Conservation (phyloP, 208 protist species). For the Leishmania braziliensis region DNA sequence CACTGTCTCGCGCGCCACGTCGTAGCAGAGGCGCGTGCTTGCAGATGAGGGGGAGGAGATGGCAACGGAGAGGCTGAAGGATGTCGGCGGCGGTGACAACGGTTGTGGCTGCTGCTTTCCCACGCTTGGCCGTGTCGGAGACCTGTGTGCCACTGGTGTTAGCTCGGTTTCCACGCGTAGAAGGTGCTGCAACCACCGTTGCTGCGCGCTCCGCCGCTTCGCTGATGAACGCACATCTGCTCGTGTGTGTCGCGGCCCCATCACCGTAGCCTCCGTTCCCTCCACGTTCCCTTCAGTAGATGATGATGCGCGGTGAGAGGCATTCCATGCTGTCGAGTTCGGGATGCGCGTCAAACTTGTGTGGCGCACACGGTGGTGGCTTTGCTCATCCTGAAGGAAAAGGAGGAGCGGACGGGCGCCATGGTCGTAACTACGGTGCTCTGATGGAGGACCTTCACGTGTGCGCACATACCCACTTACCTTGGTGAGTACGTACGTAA, state of each 20-base stretch:
- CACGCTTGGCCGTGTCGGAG: neutral
- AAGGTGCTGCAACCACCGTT: conserved; percentile 8
- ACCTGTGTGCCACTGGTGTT: neutral
- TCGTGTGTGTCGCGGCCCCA: neutral
- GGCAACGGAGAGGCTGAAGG: conserved; percentile 20
- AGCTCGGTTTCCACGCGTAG: conserved; percentile 12
- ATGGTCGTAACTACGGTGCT: neutral
- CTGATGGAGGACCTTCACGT: neutral
- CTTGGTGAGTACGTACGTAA: neutral
- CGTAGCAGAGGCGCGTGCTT: conserved; percentile 22
- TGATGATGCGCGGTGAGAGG: neutral
- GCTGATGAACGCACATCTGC: neutral
- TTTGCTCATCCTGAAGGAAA: neutral
- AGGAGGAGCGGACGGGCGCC: neutral
- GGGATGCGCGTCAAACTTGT: too few species aligned
- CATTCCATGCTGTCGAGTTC: neutral
- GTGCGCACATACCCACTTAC: neutral
- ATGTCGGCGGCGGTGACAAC: conserved; percentile 6
- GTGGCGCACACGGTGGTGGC: neutral
- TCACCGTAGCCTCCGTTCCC: neutral
- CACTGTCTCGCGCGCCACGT: neutral
- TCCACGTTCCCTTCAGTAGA: neutral
- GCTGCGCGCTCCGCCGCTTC: neutral
- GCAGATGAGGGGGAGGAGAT: conserved; percentile 14
- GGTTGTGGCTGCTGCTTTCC: neutral